Percentiles rank a stretch among this genome's conserved stretches.
Evolutionary conservation across 352 stramenopile species (phyloP).

Genomic region (Halophytophthora batemanensis): DNA sequence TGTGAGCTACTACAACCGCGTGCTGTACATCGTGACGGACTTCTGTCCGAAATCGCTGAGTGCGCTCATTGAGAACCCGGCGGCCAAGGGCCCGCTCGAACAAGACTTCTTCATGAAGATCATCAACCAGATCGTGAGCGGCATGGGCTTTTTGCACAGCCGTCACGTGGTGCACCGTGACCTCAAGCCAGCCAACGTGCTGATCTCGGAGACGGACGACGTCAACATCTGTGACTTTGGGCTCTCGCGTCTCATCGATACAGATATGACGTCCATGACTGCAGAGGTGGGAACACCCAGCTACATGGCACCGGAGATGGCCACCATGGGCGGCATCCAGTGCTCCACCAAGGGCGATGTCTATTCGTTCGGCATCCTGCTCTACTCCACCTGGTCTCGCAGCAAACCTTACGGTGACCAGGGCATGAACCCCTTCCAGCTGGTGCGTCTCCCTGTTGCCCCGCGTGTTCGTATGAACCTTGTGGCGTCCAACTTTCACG

Average conservation of each 20-base stretch:
- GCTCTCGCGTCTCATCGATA: conserved; percentile 83
- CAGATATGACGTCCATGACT: conserved; percentile 84
- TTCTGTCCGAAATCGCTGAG: conserved; percentile 85
- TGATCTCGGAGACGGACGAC: conserved; percentile 89
- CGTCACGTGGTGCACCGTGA: conserved; percentile 85
- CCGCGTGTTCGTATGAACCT: neutral
- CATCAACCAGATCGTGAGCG: conserved; percentile 87
- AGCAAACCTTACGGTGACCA: conserved; percentile 89
- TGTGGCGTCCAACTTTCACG: conserved; percentile 1
- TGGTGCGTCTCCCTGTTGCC: conserved; percentile 39
- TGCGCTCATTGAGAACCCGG: conserved; percentile 77
- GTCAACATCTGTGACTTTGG: conserved; percentile 95
- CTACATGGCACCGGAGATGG: conserved; percentile 91
- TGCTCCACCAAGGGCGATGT: conserved; percentile 87
- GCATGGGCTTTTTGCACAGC: conserved; percentile 90
- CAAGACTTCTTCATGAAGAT: conserved; percentile 81
- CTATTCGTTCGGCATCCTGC: conserved; percentile 83
- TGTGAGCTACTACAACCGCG: conserved; percentile 88
- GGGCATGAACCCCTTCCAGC: conserved; percentile 87
- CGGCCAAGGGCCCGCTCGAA: conserved; percentile 61
- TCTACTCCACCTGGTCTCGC: conserved; percentile 87
- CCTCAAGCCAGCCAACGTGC: conserved; percentile 94
- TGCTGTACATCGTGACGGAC: conserved; percentile 90
- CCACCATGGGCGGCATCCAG: conserved; percentile 84
- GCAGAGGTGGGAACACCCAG: conserved; percentile 86